Conservation (phyloP, 177 flowering plant genomes). For the Vitis hybrid region DNA sequence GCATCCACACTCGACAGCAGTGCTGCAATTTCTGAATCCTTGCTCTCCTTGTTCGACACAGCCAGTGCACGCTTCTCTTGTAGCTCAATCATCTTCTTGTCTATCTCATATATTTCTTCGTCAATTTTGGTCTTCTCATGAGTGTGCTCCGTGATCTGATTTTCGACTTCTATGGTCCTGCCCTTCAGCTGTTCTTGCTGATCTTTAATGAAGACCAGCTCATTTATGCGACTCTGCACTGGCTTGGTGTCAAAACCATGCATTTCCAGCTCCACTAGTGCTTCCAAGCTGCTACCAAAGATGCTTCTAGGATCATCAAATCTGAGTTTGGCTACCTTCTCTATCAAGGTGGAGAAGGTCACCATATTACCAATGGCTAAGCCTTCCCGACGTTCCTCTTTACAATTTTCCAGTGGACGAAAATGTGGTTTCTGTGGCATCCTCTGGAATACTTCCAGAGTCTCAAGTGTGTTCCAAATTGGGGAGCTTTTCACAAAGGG, state of each 20-base stretch:
- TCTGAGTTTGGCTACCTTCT: constrained; percentile 28
- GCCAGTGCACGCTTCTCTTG: constrained; percentile 20
- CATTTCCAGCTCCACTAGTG: constrained; percentile 38
- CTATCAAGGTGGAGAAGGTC: constrained; percentile 39
- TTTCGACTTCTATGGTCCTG: constrained; percentile 13
- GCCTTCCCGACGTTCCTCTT: constrained; percentile 51
- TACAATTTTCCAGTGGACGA: constrained; percentile 30
- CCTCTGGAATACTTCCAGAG: constrained; percentile 35
- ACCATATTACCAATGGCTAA: constrained; percentile 53
- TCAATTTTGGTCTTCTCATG: constrained; percentile 15
- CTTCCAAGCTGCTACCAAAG: constrained; percentile 28
- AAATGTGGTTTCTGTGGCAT: constrained; percentile 61
- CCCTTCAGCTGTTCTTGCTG: constrained; percentile 14
- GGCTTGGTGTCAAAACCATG: constrained; percentile 44
- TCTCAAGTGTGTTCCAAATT: constrained; percentile 42
- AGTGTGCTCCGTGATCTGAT: constrained; percentile 14
- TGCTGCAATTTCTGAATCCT: constrained; percentile 18
- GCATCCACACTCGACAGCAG: constrained; percentile 13
- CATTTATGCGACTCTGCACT: constrained; percentile 21
- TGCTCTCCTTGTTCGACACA: constrained; percentile 11
- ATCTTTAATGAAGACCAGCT: constrained; percentile 30
- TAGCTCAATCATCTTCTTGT: constrained; percentile 32
- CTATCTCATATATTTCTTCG: constrained; percentile 25
- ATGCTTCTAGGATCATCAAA: constrained; percentile 29
- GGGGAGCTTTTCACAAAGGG: constrained; percentile 41